phyloP scores from a whole-genome alignment of 164 flowering plant species.

The Santalum album region DNA sequence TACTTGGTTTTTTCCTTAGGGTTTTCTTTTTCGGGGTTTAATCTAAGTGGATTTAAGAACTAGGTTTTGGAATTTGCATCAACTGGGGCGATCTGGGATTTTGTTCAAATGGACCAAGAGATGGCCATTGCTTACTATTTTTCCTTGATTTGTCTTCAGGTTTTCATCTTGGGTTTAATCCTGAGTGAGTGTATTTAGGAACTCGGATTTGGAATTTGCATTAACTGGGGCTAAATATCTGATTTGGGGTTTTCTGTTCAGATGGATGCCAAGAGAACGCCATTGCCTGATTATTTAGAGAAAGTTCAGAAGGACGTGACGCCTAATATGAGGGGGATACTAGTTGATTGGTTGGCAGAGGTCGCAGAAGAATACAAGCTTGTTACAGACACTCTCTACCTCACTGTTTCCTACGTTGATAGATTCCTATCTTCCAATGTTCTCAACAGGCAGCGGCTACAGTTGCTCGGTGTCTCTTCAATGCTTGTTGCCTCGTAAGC shows the following conservation, averaged over 20 bases:
- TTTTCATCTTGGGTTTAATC: too few species aligned
- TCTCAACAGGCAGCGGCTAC: constrained; percentile 20
- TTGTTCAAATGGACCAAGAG: too few species aligned
- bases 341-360: constrained; percentile 35
- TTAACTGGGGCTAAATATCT: too few species aligned
- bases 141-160: too few species aligned
- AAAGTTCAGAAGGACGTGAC: constrained; percentile 22
- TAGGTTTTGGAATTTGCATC: too few species aligned
- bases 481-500: constrained; percentile 30
- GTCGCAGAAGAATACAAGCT: constrained; percentile 34
- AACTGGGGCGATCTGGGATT: too few species aligned
- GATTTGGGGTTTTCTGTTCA: not conserved
- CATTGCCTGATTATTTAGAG: constrained; percentile 19
- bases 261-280: constrained; percentile 14
- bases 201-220: too few species aligned
- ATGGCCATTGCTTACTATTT: too few species aligned
- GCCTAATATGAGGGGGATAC: constrained; percentile 19
- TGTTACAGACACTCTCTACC: constrained; percentile 25
- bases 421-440: constrained; percentile 20
- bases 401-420: constrained; percentile 26
- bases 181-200: too few species aligned
- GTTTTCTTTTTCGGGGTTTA: too few species aligned
- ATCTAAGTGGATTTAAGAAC: too few species aligned
- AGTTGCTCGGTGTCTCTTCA: constrained; percentile 30
- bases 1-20: too few species aligned